Conservation (phyloP, 1,284 basidiomycete species). For the Ceratorhiza oryzae-sativae region DNA sequence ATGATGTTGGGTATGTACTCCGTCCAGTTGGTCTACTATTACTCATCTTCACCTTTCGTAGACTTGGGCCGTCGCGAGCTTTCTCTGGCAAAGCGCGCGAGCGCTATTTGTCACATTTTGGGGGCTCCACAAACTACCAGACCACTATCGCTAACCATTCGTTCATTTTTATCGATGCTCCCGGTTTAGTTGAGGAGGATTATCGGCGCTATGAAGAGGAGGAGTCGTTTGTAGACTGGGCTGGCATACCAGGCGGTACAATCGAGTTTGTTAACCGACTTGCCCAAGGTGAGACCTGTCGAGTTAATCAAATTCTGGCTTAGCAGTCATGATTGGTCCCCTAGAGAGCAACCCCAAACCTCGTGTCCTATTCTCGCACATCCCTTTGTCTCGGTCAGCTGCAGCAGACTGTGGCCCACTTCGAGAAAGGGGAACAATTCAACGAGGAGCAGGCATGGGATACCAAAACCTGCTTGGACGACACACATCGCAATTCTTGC, state of each 20-base stretch:
- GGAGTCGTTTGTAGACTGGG: slow-evolving; percentile 63
- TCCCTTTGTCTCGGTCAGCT: slow-evolving; percentile 78
- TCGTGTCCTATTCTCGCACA: slow-evolving; percentile 78
- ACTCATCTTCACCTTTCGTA: slow-evolving; percentile 46
- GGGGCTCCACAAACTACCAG: slow-evolving; percentile 60
- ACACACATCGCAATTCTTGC: slow-evolving; percentile 72
- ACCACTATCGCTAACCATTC: slow-evolving; percentile 71
- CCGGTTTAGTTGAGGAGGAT: slow-evolving; percentile 78
- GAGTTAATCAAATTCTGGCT: no score
- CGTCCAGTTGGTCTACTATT: slow-evolving; percentile 36
- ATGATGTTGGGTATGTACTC: slow-evolving; percentile 74
- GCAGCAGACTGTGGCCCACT: slow-evolving; percentile 74
- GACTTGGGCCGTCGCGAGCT: slow-evolving; percentile 63
- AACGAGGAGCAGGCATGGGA: slow-evolving; percentile 76
- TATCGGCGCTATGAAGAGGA: slow-evolving; percentile 66
- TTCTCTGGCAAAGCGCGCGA: slow-evolving; percentile 65
- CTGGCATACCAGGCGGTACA: slow-evolving; percentile 64
- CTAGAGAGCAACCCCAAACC: slow-evolving; percentile 54
- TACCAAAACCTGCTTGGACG: slow-evolving; percentile 83
- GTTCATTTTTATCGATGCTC: slow-evolving; percentile 76
- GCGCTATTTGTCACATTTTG: slow-evolving; percentile 74
- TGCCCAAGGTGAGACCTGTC: slow-evolving; percentile 58
- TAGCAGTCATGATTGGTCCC: slow-evolving; percentile 37
- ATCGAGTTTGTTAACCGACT: slow-evolving; percentile 74
- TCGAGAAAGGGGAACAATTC: slow-evolving; percentile 75